Base-by-base conservation (phyloP, 2,329 filamentous ascomycete species). In the Neofusicoccum kwambonambiense region DNA sequence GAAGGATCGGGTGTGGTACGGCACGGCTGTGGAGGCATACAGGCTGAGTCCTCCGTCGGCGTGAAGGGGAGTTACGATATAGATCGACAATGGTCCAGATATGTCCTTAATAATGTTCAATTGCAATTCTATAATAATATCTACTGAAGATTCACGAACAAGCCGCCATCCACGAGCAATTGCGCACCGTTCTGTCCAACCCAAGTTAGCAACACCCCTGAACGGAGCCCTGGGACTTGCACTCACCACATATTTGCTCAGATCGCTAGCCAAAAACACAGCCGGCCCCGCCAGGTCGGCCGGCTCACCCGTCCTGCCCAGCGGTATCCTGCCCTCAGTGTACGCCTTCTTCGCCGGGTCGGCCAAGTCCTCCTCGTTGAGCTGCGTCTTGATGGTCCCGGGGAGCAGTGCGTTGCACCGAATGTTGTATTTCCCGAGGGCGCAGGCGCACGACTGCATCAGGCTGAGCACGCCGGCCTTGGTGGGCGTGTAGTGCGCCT, bases 111-210 rank as follows among this genome's bases (percentile, higher is more conserved):
- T 22, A 62, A 62, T 13, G 19, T 4, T 49, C 4, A 4, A 15
- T 22, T 42, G 41, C 2, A 4, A n/a, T 62, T 35, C 15, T 8
- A 15, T 3, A 42, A n/a, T 31, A 19, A 15, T 42, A n/a, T 45
- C 69, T 78, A 94, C 77, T 95, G 92, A 70, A 96, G 80, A 77
- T 96, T 96, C 15, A 96, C 93, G 82, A 95, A 97, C 67, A 94
- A 76, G 0, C 93, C 93, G 11, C 93, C 93, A 77, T 97, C 93
- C 13, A 97, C 93, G 68, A 97, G 76, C 69, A 97, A 73, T 77
- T 95, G 91, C 15, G 92, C 89, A 0, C 92, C 92, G 66, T 88
- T 94, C 79, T 83, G 64, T 8, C 35, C n/a, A 9, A 17, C 35
- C 34, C 17, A 54, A 22, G 63, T 56, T 51, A 9, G 6, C 17